A percentile compares a stretch with the other conserved stretches of the same genome.
These are phyloP conservation scores for Crithidia mellificae DNA, from an alignment of 208 protist species.

Conservation along the genomic window DNA sequence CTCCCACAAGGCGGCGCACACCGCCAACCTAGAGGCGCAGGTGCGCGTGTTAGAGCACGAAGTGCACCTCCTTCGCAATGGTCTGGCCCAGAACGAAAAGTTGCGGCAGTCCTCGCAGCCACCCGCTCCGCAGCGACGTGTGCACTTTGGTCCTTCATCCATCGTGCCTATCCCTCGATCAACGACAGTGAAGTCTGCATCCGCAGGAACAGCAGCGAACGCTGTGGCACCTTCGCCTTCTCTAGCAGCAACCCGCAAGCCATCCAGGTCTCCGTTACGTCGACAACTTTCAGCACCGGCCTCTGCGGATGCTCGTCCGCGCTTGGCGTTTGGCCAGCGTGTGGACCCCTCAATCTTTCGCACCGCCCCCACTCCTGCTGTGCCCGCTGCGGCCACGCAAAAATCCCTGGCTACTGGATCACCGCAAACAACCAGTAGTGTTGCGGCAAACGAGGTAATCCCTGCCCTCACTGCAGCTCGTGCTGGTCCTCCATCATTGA, in stretches of 20 bases:
- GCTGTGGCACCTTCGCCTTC: too few relatives aligned
- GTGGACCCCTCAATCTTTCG: slow-evolving; percentile 25
- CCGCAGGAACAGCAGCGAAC: too few relatives aligned
- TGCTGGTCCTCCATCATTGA: too few relatives aligned
- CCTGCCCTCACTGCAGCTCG: too few relatives aligned
- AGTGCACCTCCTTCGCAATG: slow-evolving; percentile 47
- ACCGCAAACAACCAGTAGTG: neutral
- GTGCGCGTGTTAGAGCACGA: slow-evolving; percentile 63
- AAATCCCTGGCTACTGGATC: neutral
- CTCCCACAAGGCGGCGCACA: neutral
- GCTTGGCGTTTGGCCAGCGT: slow-evolving; percentile 38
- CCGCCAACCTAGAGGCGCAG: slow-evolving; percentile 52
- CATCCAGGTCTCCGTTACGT: neutral
- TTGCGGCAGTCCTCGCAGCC: slow-evolving; percentile 7
- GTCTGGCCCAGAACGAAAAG: slow-evolving; percentile 19
- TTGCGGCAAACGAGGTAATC: too few relatives aligned
- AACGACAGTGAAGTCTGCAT: neutral
- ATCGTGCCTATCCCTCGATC: slow-evolving; percentile 12
- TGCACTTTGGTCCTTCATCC: slow-evolving; percentile 28
- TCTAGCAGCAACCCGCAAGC: neutral
- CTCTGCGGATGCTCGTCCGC: slow-evolving; percentile 2
- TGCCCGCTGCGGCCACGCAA: neutral
- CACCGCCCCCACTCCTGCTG: neutral
- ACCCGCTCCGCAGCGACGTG: slow-evolving; percentile 1
- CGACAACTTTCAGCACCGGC: neutral